phyloP scores from a whole-genome alignment of 371 early-diverging fungal species.

The Actinomortierella wolfii region DNA sequence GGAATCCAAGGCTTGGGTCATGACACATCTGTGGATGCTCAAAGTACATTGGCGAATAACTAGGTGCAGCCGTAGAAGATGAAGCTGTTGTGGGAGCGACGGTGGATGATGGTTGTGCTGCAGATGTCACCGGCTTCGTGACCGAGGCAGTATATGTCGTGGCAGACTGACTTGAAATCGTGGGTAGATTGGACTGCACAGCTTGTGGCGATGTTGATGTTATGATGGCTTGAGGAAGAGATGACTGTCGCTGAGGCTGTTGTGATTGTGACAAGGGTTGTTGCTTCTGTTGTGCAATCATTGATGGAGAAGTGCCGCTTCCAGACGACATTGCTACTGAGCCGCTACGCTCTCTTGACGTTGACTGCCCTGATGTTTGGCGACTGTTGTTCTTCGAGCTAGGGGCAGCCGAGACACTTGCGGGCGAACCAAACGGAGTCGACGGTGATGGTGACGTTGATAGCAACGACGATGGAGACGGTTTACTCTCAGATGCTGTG shows the following conservation, averaged over 20 bases:
- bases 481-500: too few species aligned
- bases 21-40: slow-evolving; percentile 33
- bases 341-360: too few species aligned
- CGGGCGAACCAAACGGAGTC: too few species aligned
- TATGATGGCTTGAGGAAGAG: background rate
- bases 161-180: slow-evolving; percentile 1
- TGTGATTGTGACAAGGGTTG: background rate
- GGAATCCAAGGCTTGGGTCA: slow-evolving; percentile 27
- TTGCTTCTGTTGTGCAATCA: slow-evolving; percentile 1
- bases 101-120: slow-evolving; percentile 2
- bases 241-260: background rate
- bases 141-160: slow-evolving; percentile 4
- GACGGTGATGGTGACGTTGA: too few species aligned
- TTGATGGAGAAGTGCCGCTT: too few species aligned
- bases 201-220: slow-evolving; percentile 12
- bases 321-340: too few species aligned
- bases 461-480: too few species aligned
- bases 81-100: slow-evolving; percentile 12
- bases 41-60: too few species aligned
- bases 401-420: too few species aligned
- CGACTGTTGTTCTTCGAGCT: too few species aligned
- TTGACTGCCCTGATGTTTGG: too few species aligned
- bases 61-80: background rate
- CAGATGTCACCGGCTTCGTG: background rate
- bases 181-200: background rate